A percentile compares a stretch with the other conserved stretches of the same genome.
phyloP scores from a whole-genome alignment of 805 yeast genomes.

The Wickerhamiella azymoides region DNA sequence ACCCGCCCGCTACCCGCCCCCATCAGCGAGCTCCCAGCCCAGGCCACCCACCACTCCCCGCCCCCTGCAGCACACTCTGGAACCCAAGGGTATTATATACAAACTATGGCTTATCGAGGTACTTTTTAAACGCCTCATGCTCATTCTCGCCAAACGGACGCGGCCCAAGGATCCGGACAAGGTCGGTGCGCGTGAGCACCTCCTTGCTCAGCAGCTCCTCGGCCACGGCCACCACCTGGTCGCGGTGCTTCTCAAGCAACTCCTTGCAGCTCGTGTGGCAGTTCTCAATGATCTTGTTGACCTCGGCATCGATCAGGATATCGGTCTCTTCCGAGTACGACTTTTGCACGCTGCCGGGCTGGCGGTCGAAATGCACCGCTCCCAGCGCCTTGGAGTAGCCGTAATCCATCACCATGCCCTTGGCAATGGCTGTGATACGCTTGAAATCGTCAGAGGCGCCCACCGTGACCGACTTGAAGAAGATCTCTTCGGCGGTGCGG shows the following conservation, averaged over 20 bases:
- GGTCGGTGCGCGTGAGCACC: constrained; percentile 68
- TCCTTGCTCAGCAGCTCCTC: constrained; percentile 58
- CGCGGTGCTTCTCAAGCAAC: constrained; percentile 43
- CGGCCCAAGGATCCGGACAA: constrained; percentile 61
- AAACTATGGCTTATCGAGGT: constrained; percentile 33
- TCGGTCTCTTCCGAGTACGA: constrained; percentile 67
- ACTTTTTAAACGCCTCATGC: constrained; percentile 83
- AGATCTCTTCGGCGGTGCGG: constrained; percentile 79
- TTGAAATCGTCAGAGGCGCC: constrained; percentile 92
- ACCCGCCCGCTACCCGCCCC: too few species aligned
- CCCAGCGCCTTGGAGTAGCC: constrained; percentile 86
- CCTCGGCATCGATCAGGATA: constrained; percentile 50
- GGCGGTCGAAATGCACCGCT: constrained; percentile 38
- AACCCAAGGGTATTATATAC: not conserved
- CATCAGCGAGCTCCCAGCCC: too few species aligned
- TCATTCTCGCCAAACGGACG: constrained; percentile 58
- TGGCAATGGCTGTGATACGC: constrained; percentile 80
- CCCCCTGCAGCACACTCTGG: too few species aligned
- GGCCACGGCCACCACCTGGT: constrained; percentile 56
- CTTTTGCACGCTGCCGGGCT: constrained; percentile 38
- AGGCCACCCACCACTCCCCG: too few species aligned
- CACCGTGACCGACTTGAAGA: constrained; percentile 73
- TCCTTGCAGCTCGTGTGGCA: constrained; percentile 47
- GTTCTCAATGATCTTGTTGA: constrained; percentile 49
- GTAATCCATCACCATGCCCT: constrained; percentile 71